These are phyloP conservation scores for Wickerhamiella shivajii DNA, from an alignment of 805 yeast genomes.

Conservation along the genomic window DNA sequence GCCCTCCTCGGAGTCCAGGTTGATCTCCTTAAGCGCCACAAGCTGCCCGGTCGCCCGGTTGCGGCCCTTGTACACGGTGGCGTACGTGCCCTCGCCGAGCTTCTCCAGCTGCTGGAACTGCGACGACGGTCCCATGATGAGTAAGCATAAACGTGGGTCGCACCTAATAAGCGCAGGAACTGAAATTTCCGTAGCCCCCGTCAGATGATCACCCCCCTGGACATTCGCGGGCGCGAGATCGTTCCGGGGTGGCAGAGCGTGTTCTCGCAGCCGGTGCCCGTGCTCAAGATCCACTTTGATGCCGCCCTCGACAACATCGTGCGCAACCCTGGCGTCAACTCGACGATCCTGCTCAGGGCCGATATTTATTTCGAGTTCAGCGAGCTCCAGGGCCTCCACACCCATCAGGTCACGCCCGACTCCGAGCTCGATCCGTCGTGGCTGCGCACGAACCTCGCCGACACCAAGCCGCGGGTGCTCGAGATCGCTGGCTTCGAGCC, in stretches of 20 bases:
- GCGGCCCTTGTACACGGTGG: slow-evolving; percentile 93
- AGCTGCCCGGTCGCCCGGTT: slow-evolving; percentile 74
- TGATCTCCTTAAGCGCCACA: slow-evolving; percentile 91
- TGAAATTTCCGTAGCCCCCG: neutral
- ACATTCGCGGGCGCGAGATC: slow-evolving; percentile 32
- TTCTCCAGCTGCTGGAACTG: slow-evolving; percentile 38
- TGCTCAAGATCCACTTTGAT: slow-evolving; percentile 37
- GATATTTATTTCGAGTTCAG: slow-evolving; percentile 36
- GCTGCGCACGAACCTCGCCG: slow-evolving; percentile 7
- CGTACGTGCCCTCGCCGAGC: slow-evolving; percentile 91
- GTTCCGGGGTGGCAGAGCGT: slow-evolving; percentile 54
- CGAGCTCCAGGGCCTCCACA: slow-evolving; percentile 5
- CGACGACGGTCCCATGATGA: slow-evolving; percentile 20
- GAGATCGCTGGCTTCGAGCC: slow-evolving; percentile 7
- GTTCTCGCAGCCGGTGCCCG: slow-evolving; percentile 25
- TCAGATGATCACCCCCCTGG: slow-evolving; percentile 20
- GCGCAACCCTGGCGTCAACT: slow-evolving; percentile 76
- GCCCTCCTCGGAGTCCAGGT: slow-evolving; percentile 91
- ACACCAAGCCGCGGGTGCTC: slow-evolving; percentile 9
- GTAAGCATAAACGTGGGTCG: neutral
- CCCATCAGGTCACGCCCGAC: neutral
- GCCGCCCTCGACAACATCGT: slow-evolving; percentile 68
- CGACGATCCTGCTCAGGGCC: slow-evolving; percentile 80
- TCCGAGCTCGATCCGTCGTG: slow-evolving; percentile 7
- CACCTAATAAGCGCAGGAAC: neutral